Evolutionary conservation across 2,329 filamentous ascomycete genomes (phyloP), one percentile per base, ranked within the genome.

Genomic region (Microsporum ferrugineum): DNA sequence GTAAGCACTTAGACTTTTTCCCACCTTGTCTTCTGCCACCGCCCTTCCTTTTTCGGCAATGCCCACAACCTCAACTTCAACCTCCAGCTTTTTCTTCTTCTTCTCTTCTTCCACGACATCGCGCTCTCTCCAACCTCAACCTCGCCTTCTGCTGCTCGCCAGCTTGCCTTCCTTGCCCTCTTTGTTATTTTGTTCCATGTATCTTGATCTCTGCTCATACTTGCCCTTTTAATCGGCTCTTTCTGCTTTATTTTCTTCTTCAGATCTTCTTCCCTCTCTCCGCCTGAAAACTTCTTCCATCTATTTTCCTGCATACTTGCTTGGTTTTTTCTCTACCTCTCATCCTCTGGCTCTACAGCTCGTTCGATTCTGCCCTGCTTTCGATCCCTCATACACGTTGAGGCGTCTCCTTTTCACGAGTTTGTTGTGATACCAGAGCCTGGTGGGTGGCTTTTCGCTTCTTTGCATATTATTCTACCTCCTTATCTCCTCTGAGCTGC

Each of bases 51-150:
- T 55, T 55, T 55, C 5, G 51, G 51, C 51, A 4, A 17, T 31
- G 5, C 31, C 17, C 29, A 55, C 61, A 59, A 51, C 31, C 59
- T 57, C 62, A 73, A 72, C 67, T 71, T 64, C 68, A 65, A 58
- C 49, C 51, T 59, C 41, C n/a, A n/a, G 57, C 23, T 60, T 62
- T 65, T 62, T 62, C 58, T 64, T 61, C 67, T 66, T 65, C 57
- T 65, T 65, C 62, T 55, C 31, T 49, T 61, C 61, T 60, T 60
- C 62, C 63, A 60, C 39, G 2, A n/a, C 39, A 23, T 65, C 62
- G 38, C 53, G 33, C 58, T 56, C 39, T 60, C 41, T 56, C 55
- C 23, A 29, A 43, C 47, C 33, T 55, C 58, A 55, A 36, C 51
- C 51, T 53, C 33, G n/a, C 56, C 57, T 59, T 63, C 60, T 61